These are phyloP conservation scores for Irpex sp. DNA, from an alignment of 1,284 basidiomycete species.

Conservation along the genomic window DNA sequence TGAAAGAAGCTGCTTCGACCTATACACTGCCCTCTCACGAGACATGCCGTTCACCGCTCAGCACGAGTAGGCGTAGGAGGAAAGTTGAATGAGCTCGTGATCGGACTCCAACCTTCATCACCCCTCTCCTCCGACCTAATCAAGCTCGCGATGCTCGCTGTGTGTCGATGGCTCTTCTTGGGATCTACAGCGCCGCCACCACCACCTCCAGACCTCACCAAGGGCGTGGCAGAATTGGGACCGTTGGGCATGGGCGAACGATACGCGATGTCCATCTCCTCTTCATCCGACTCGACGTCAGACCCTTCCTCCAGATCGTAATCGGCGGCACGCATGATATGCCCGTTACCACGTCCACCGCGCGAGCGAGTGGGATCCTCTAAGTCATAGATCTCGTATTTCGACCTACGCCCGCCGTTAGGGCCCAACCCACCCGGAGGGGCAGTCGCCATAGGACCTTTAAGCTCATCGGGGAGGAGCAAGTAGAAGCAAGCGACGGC, in stretches of 20 bases:
- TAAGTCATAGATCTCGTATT: conserved; percentile 72
- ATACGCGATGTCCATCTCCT: conserved; percentile 62
- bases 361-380: conserved; percentile 37
- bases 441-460: conserved; percentile 50
- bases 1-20: background rate
- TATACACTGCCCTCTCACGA: background rate
- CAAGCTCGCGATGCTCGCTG: conserved; percentile 75
- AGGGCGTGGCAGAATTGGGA: conserved; percentile 31
- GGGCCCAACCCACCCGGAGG: conserved; percentile 31
- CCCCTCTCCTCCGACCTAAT: conserved; percentile 68
- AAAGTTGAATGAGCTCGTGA: conserved; percentile 42
- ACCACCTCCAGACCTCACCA: conserved; percentile 21
- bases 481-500: conserved; percentile 86
- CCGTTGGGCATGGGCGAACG: conserved; percentile 52
- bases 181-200: conserved; percentile 15
- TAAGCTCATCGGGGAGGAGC: conserved; percentile 78
- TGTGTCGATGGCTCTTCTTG: conserved; percentile 58
- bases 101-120: conserved; percentile 76
- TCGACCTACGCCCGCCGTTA: conserved; percentile 35
- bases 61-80: conserved; percentile 29
- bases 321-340: conserved; percentile 38
- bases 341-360: conserved; percentile 19
- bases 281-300: conserved; percentile 48
- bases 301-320: conserved; percentile 55
- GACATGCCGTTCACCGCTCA: background rate